Evolutionary conservation across 306 rosid species (phyloP).

Genomic region (Sophora flavescens): DNA sequence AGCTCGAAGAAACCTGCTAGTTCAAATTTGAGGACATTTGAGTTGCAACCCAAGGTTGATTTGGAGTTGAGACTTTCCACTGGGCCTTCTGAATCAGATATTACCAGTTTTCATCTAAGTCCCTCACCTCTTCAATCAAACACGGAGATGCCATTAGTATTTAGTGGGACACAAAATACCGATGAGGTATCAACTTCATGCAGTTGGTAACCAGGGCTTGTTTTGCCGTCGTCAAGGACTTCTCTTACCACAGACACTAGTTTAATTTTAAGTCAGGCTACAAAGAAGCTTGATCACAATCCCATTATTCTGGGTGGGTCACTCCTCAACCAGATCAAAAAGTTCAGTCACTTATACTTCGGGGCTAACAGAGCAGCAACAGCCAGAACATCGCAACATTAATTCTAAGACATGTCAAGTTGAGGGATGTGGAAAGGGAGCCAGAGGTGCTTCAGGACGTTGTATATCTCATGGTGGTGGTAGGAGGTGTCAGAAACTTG

Average conservation of each 20-base stretch:
- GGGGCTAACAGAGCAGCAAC: conserved; percentile 62
- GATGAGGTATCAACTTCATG: conserved; percentile 67
- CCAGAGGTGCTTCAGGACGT: conserved; percentile 84
- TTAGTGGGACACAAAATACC: conserved; percentile 46
- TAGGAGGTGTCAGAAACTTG: conserved; percentile 76
- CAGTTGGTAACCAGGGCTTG: conserved; percentile 52
- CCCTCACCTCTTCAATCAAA: conserved; percentile 51
- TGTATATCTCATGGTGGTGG: conserved; percentile 92
- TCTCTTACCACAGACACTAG: conserved; percentile 40
- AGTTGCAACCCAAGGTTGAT: conserved; percentile 58
- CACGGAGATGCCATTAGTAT: conserved; percentile 48
- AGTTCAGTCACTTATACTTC: conserved; percentile 76
- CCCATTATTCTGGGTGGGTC: conserved; percentile 52
- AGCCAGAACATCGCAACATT: conserved; percentile 52
- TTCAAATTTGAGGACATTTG: conserved; percentile 48
- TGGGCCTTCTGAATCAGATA: conserved; percentile 64
- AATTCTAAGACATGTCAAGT: conserved; percentile 73
- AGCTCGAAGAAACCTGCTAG: conserved; percentile 50
- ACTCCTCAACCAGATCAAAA: conserved; percentile 62
- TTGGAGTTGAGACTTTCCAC: conserved; percentile 77
- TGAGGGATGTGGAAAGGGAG: conserved; percentile 87
- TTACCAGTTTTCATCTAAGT: conserved; percentile 55
- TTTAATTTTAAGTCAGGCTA: conserved; percentile 50
- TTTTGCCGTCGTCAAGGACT: conserved; percentile 44
- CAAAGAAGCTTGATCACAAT: conserved; percentile 34